Conservation (phyloP, 1,284 basidiomycete species). For the Boletus sp. region DNA sequence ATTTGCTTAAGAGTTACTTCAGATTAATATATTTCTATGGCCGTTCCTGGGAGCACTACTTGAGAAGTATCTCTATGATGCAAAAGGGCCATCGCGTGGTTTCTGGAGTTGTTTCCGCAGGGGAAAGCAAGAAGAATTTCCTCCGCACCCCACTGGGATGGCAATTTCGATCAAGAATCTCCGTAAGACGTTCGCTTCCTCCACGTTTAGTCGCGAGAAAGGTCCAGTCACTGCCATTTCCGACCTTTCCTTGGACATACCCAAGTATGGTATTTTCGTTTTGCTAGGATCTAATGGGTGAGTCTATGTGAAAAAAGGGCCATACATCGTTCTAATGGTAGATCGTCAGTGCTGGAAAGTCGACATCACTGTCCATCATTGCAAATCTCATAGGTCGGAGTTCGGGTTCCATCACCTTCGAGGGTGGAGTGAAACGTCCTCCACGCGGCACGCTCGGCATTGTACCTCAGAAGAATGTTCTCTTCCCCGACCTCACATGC, state of each 20-base stretch:
- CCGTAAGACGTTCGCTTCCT: slow-evolving; percentile 57
- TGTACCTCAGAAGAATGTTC: slow-evolving; percentile 83
- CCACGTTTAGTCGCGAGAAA: slow-evolving; percentile 44
- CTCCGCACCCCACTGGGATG: slow-evolving; percentile 43
- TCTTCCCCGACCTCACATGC: slow-evolving; percentile 78
- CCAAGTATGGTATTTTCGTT: slow-evolving; percentile 73
- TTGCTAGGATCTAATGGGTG: slow-evolving; percentile 75
- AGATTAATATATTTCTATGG: slow-evolving; percentile 76
- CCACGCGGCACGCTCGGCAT: slow-evolving; percentile 71
- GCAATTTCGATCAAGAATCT: slow-evolving; percentile 67
- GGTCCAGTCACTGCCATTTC: slow-evolving; percentile 59
- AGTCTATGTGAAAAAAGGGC: slow-evolving; percentile 22
- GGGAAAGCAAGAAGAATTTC: slow-evolving; percentile 20
- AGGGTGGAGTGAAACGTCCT: slow-evolving; percentile 54
- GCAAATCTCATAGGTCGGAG: slow-evolving; percentile 63
- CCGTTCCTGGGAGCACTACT: slow-evolving; percentile 62
- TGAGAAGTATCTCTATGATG: slow-evolving; percentile 67
- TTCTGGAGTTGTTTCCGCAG: slow-evolving; percentile 37
- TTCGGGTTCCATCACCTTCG: slow-evolving; percentile 65
- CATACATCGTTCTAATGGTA: slow-evolving; percentile 10
- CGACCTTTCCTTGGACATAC: slow-evolving; percentile 67
- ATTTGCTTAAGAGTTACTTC: not conserved
- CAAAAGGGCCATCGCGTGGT: slow-evolving; percentile 44
- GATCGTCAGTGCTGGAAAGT: slow-evolving; percentile 71
- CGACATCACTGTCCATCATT: slow-evolving; percentile 70